These are phyloP conservation scores for Epicoccum nigrum DNA, from an alignment of 2,329 filamentous ascomycete genomes.

Conservation along the genomic window DNA sequence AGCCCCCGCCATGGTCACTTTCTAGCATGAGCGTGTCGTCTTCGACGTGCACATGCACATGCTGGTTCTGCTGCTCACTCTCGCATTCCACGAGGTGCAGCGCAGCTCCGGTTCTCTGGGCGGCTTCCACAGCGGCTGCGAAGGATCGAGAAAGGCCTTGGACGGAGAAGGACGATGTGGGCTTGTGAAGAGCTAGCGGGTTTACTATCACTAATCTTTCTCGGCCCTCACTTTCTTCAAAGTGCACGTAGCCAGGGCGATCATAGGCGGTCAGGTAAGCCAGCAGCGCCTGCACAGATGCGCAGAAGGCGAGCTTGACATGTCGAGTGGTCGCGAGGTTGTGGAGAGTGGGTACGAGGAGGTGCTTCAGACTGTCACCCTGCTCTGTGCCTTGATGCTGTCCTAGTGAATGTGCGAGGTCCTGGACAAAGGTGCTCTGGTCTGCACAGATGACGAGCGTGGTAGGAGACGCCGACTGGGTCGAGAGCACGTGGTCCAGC, in stretches of 20 bases:
- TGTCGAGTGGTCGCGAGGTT: constrained; percentile 72
- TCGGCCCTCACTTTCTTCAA: constrained; percentile 11
- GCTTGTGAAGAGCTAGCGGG: constrained; percentile 67
- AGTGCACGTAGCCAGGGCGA: constrained; percentile 14
- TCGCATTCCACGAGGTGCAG: constrained; percentile 53
- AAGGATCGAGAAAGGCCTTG: constrained; percentile 71
- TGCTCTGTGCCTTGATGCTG: constrained; percentile 13
- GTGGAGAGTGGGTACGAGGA: constrained; percentile 70
- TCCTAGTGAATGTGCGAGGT: constrained; percentile 60
- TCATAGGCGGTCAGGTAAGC: constrained; percentile 68
- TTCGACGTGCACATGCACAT: constrained; percentile 59
- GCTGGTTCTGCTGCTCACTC: constrained; percentile 31
- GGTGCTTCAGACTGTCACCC: constrained; percentile 30
- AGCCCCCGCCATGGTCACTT: constrained; percentile 13
- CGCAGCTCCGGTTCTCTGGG: constrained; percentile 44
- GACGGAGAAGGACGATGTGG: constrained; percentile 75
- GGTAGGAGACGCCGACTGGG: constrained; percentile 59
- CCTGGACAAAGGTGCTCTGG: constrained; percentile 67
- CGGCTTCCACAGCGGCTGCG: constrained; percentile 68
- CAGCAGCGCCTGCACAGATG: constrained; percentile 77
- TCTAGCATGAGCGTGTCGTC: constrained; percentile 55
- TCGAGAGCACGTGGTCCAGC: constrained; percentile 66
- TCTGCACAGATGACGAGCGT: constrained; percentile 75
- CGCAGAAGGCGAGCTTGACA: constrained; percentile 73
- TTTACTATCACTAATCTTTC: constrained; percentile 67